These are phyloP conservation scores for Rhodofomes roseus DNA, from an alignment of 1,284 basidiomycete genomes.

Conservation along the genomic window DNA sequence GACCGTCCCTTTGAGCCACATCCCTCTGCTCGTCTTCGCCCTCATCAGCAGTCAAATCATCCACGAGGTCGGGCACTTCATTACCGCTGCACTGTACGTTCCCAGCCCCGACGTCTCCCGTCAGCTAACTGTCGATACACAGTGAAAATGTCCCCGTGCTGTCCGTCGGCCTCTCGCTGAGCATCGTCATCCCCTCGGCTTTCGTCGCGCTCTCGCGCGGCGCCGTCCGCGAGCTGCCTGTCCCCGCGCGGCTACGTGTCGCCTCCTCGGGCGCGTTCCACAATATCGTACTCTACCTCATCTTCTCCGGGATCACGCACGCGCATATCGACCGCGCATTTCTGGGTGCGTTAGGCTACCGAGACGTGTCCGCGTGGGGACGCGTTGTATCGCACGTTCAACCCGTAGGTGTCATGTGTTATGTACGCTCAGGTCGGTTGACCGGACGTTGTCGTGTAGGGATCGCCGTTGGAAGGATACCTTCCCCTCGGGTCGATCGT, in stretches of 20 bases:
- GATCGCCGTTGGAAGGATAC: conserved; percentile 50
- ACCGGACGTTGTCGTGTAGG: conserved; percentile 30
- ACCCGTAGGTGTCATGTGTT: conserved; percentile 35
- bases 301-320: conserved; percentile 12
- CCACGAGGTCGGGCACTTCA: conserved; percentile 70
- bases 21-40: conserved; percentile 56
- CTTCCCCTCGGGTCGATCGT: conserved; percentile 52
- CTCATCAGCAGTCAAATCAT: conserved; percentile 56
- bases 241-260: conserved; percentile 48
- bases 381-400: conserved; percentile 49
- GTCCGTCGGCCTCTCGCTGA: conserved; percentile 53
- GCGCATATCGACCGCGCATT: conserved; percentile 61
- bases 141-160: conserved; percentile 55
- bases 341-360: no score
- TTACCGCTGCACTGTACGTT: conserved; percentile 62
- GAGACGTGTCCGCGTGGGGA: conserved; percentile 45
- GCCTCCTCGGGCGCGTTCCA: conserved; percentile 69
- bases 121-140: no score
- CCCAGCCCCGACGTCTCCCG: not conserved
- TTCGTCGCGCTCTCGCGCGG: conserved; percentile 56
- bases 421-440: no score
- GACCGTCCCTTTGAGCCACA: conserved; percentile 63
- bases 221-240: conserved; percentile 36
- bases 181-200: conserved; percentile 61
- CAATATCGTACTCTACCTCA: conserved; percentile 37